Base-by-base conservation (phyloP, 495 filamentous ascomycete species). In the Aspergillus coremiiformis region DNA sequence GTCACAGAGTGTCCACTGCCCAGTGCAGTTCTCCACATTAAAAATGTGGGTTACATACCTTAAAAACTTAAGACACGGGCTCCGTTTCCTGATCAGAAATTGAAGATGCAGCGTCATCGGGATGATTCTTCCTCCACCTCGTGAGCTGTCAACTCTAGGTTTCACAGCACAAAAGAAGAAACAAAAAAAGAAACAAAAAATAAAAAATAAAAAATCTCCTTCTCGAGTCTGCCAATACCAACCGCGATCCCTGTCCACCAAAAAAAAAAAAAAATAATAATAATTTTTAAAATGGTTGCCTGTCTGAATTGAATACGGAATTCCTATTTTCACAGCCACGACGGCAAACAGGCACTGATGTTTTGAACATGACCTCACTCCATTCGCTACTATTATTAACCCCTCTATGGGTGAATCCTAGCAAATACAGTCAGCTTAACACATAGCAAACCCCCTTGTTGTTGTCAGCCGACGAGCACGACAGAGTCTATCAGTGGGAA, bases 111-210 rank as follows among this genome's bases (percentile, higher is more conserved):
- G 29, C 29, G 29, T 9, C 6, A 32, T 32, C 24, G 24, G 29
- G 4, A 27, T 27, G 24, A 35, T 35, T 14, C 12, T 14, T 20
- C 44, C 29, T 47, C 29, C 26, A 46, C 23, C 17, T 10, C 26
- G 15, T 46, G 44, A 15, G 44, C 44, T 47, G 44, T 47, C 44
- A n/a, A 33, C 44, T 47, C 27, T 33, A 47, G 44, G 27, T 35
- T 35, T 44, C 32, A 35, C 32, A 35, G 32, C 3, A n/a, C n/a
- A 39, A 39, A 39, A 27, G 24, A 8, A 27, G 24, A 8, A 8
- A 27, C n/a, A 27, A 27, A 8, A 27, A 27, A 27, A 27, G 24
- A 27, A 27, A 27, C 4, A 27, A 27, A 8, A 27, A 27, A 27
- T 4, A 27, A 27, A 27, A 27, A 27, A 27, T 27, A 4, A n/a